phyloP scores from a whole-genome alignment of 1,284 basidiomycete species.

The Pyrrhoderma lamaoense region DNA sequence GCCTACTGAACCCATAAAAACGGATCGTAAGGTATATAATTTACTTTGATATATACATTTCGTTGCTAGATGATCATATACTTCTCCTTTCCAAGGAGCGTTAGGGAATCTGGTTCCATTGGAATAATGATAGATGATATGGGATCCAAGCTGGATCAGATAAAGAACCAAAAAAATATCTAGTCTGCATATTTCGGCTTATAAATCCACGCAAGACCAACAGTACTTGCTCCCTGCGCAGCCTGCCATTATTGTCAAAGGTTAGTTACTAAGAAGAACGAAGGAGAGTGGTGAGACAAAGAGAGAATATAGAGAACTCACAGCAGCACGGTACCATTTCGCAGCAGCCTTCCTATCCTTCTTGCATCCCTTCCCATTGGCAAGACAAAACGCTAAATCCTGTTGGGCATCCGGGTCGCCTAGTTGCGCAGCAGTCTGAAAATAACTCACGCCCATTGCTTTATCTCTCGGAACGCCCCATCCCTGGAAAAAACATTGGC shows the following conservation, averaged over 20 bases:
- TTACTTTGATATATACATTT: no score
- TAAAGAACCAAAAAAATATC: neutral
- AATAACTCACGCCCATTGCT: constrained; percentile 87
- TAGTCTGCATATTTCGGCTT: constrained; percentile 36
- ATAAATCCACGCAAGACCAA: constrained; percentile 84
- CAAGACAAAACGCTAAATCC: constrained; percentile 77
- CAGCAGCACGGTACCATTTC: constrained; percentile 83
- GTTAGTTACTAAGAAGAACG: neutral
- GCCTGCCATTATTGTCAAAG: constrained; percentile 35
- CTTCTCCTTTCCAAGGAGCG: no score
- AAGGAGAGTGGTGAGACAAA: neutral
- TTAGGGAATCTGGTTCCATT: no score
- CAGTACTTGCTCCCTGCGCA: constrained; percentile 68
- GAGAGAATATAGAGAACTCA: constrained; percentile 40
- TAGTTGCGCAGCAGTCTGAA: constrained; percentile 73
- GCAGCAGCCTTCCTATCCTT: constrained; percentile 83
- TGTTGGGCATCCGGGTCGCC: constrained; percentile 85
- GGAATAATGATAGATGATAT: no score
- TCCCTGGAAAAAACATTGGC: constrained; percentile 86
- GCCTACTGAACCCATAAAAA: no score
- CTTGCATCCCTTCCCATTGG: constrained; percentile 84
- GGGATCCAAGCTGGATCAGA: neutral
- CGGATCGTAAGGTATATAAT: no score
- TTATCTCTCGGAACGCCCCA: constrained; percentile 86
- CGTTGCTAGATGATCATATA: no score